Conservation (phyloP, 306 rosid genomes). For the Trifolium subterraneum region DNA sequence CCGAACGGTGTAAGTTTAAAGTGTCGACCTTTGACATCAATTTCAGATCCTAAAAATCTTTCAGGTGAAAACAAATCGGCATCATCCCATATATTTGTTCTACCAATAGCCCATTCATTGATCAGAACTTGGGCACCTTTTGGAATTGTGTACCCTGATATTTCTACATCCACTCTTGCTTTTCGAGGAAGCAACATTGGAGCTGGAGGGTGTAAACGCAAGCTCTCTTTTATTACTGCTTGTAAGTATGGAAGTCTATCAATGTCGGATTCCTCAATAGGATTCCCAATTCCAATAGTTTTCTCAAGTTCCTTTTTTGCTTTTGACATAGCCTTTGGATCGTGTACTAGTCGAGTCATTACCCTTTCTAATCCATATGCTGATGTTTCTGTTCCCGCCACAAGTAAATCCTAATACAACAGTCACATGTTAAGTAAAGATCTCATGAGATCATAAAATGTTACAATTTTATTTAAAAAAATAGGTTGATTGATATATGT, state of each 20-base stretch:
- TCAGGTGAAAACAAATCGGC: slow-evolving; percentile 57
- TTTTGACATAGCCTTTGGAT: slow-evolving; percentile 51
- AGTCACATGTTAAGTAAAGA: neutral
- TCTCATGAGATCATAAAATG: too few species aligned
- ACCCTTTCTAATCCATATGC: slow-evolving; percentile 56
- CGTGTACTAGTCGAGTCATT: slow-evolving; percentile 53
- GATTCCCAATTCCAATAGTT: slow-evolving; percentile 55
- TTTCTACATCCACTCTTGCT: slow-evolving; percentile 38
- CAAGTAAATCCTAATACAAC: slow-evolving; percentile 50
- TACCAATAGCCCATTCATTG: slow-evolving; percentile 59
- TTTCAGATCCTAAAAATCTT: slow-evolving; percentile 51
- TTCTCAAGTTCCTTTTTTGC: slow-evolving; percentile 49
- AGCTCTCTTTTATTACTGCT: slow-evolving; percentile 60
- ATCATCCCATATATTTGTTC: slow-evolving; percentile 51
- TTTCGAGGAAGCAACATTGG: slow-evolving; percentile 57
- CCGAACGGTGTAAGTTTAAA: slow-evolving; percentile 66
- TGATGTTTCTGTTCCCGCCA: slow-evolving; percentile 66
- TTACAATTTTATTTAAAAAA: too few species aligned
- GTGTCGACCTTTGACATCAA: slow-evolving; percentile 51
- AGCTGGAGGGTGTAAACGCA: slow-evolving; percentile 50
- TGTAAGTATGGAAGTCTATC: slow-evolving; percentile 56
- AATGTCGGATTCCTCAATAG: slow-evolving; percentile 61
- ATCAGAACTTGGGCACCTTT: slow-evolving; percentile 53
- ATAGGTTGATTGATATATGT: too few species aligned
- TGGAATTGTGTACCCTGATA: slow-evolving; percentile 53